These are phyloP conservation scores for Exophiala alcalophila DNA, from an alignment of 2,329 filamentous ascomycete genomes.

Conservation along the genomic window DNA sequence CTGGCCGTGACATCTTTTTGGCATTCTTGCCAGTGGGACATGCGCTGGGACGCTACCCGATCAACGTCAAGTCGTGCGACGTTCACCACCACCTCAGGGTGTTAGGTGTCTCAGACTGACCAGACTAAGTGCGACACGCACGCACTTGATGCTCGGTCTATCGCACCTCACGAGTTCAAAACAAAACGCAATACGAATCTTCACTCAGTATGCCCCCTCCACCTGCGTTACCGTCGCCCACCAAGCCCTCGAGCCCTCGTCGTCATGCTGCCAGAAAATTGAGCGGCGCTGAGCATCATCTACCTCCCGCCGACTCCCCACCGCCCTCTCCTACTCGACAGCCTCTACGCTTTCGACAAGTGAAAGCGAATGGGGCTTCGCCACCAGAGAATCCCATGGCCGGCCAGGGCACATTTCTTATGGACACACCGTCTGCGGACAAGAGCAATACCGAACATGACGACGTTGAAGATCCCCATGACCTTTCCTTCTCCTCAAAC, in stretches of 20 bases:
- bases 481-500: slow-evolving; percentile 73
- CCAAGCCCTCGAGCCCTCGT: slow-evolving; percentile 14
- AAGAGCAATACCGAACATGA: slow-evolving; percentile 20
- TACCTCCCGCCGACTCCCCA: slow-evolving; percentile 7
- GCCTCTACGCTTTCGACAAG: slow-evolving; percentile 6
- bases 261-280: slow-evolving; percentile 9
- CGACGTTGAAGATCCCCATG: slow-evolving; percentile 66
- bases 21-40: slow-evolving; percentile 10
- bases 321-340: slow-evolving; percentile 10
- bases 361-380: slow-evolving; percentile 5
- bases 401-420: slow-evolving; percentile 18
- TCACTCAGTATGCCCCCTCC: slow-evolving; percentile 5
- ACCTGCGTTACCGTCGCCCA: slow-evolving; percentile 11
- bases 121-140: too few species aligned
- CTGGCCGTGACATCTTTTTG: too few species aligned
- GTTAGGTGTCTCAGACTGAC: slow-evolving; percentile 24
- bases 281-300: neutral
- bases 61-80: slow-evolving; percentile 24
- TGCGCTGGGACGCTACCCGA: slow-evolving; percentile 12
- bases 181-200: neutral
- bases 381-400: slow-evolving; percentile 12
- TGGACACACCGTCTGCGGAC: slow-evolving; percentile 18
- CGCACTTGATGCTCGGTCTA: slow-evolving; percentile 1
- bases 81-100: slow-evolving; percentile 7
- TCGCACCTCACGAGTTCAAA: neutral